phyloP scores from a whole-genome alignment of 1,284 basidiomycete species.

The Pisolithus thermaeus region DNA sequence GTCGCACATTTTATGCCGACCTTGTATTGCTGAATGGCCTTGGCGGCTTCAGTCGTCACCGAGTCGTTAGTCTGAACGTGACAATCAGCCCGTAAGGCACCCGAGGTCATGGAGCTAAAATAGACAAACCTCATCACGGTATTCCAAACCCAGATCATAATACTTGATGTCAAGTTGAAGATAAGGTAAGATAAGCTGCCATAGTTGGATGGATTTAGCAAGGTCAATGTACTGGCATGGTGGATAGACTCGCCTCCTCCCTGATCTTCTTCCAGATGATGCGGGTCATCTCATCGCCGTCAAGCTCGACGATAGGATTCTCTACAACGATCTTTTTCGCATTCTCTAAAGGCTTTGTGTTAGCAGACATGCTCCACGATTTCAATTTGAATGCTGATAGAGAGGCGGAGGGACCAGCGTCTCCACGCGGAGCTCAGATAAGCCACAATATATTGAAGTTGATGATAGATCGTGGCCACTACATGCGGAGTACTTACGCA shows the following conservation, averaged over 20 bases:
- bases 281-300: conserved; percentile 96
- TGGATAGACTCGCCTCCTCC: conserved; percentile 64
- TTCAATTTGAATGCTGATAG: neutral
- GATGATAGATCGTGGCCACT: neutral
- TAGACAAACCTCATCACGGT: conserved; percentile 70
- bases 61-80: conserved; percentile 83
- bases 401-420: neutral
- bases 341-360: conserved; percentile 16
- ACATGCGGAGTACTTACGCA: conserved; percentile 22
- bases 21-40: conserved; percentile 85
- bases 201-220: conserved; percentile 2
- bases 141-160: conserved; percentile 92
- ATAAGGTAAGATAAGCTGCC: conserved; percentile 90
- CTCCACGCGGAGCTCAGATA: neutral
- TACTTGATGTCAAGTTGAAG: conserved; percentile 97
- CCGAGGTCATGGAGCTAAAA: neutral
- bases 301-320: conserved; percentile 94
- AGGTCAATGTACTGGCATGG: neutral
- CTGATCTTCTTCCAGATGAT: conserved; percentile 99
- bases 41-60: conserved; percentile 90
- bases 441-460: neutral
- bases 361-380: neutral
- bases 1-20: conserved; percentile 97
- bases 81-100: conserved; percentile 1
- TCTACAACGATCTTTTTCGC: conserved; percentile 71